Evolutionary conservation across 2,329 filamentous ascomycete species (phyloP), one percentile per base, ranked within the genome.

Genomic region (Drechslera avenae): DNA sequence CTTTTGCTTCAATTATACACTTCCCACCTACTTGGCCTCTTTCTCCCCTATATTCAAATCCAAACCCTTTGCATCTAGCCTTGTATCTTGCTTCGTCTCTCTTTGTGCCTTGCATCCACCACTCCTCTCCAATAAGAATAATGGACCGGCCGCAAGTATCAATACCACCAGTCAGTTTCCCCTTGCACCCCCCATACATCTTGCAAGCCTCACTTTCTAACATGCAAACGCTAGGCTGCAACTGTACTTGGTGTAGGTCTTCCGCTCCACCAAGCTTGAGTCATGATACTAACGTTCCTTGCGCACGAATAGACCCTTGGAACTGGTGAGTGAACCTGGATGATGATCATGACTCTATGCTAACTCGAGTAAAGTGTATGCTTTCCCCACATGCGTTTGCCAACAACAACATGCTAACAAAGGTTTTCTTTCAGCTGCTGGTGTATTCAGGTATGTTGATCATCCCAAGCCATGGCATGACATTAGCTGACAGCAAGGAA

Each of bases 361-460:
- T 67, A 53, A 66, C 50, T 44, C 21, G 10, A 37, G 30, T n/a
- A 26, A 43, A 67, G 63, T 68, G 67, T 68, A 65, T 43, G 52
- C 33, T 39, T 31, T 28, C 19, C 35, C 36, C 5, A 37, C 30
- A 10, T 47, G 17, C 18, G 23, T 4, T 39, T 36, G 31, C 4
- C 33, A 18, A 46, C 37, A 14, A 32, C 19, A 6, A n/a, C 5
- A 44, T 42, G 48, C 64, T 70, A 63, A 67, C 51, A 23, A 18
- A 41, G 17, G 13, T 8, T 19, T 12, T 40, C 34, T 10, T 45
- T 18, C 56, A 76, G 74, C 18, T 75, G 72, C 47, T 76, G 73
- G 74, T 76, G 73, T 62, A 58, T 76, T 57, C 73, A 76, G 64
- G 73, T 75, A 64, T 54, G 62, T 37, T 16, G 7, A 16, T 28